Evolutionary conservation across 1,139 yeast species (phyloP).

Genomic region (Debaryomyces sp.): DNA sequence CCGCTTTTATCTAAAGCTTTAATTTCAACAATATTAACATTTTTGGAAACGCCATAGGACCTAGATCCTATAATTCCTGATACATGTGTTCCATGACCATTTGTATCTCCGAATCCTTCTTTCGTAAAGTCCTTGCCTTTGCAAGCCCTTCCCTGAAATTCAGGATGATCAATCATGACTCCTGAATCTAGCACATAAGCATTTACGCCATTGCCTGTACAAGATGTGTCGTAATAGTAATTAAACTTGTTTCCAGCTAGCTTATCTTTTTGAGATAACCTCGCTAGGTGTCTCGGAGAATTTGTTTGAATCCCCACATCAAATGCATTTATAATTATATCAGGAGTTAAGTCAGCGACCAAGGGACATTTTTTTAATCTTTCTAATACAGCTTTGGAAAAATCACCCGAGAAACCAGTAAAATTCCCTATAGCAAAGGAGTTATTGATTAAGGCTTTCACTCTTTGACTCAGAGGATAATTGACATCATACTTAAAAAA

Average conservation of each 20-base stretch:
- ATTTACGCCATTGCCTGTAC: constrained; percentile 49
- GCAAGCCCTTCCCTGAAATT: constrained; percentile 64
- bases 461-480: constrained; percentile 33
- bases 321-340: constrained; percentile 53
- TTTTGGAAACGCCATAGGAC: constrained; percentile 80
- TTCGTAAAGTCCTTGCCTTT: constrained; percentile 63
- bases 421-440: constrained; percentile 62
- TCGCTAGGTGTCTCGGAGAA: constrained; percentile 72
- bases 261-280: constrained; percentile 55
- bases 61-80: constrained; percentile 86
- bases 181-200: constrained; percentile 89
- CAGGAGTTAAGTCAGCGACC: constrained; percentile 63
- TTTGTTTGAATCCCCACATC: constrained; percentile 34
- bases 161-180: constrained; percentile 56
- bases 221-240: constrained; percentile 29
- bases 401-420: constrained; percentile 64
- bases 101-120: constrained; percentile 62
- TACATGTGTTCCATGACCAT: constrained; percentile 87
- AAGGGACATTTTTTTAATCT: constrained; percentile 50
- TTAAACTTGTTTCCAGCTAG: constrained; percentile 25
- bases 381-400: constrained; percentile 49
- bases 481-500: constrained; percentile 41
- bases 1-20: constrained; percentile 71
- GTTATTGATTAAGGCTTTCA: constrained; percentile 47
- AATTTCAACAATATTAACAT: constrained; percentile 62